These are phyloP conservation scores for Calonectria honghensis DNA, from an alignment of 2,329 filamentous ascomycete genomes.

Conservation along the genomic window DNA sequence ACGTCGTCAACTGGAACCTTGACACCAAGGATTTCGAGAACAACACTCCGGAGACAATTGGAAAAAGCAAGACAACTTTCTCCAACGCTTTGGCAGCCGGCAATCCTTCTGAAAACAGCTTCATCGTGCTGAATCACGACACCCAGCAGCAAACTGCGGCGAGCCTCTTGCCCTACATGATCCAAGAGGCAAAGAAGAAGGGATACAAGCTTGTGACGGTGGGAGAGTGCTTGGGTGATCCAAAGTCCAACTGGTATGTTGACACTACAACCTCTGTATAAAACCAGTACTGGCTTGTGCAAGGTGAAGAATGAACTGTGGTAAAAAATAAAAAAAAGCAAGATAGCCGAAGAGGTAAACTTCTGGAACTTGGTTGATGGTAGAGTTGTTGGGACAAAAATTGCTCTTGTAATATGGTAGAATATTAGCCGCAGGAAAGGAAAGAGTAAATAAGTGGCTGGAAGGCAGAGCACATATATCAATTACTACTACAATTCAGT, in stretches of 20 bases:
- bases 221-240: conserved; percentile 72
- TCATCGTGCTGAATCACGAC: conserved; percentile 73
- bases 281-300: background rate
- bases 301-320: background rate
- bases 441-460: too few species aligned
- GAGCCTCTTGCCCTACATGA: conserved; percentile 65
- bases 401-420: too few species aligned
- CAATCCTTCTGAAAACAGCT: conserved; percentile 56
- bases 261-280: background rate
- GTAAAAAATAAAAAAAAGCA: background rate
- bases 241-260: conserved; percentile 72
- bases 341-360: background rate
- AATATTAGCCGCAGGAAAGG: too few species aligned
- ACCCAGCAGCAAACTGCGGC: conserved; percentile 66
- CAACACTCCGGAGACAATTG: conserved; percentile 67
- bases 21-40: conserved; percentile 78
- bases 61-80: conserved; percentile 62
- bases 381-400: too few species aligned
- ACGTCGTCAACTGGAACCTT: conserved; percentile 75
- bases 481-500: background rate
- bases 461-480: background rate
- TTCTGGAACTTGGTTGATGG: background rate
- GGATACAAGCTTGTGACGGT: conserved; percentile 69
- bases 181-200: conserved; percentile 61
- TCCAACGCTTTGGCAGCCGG: conserved; percentile 60